Evolutionary conservation across 1,284 basidiomycete genomes (phyloP), one percentile per base, ranked within the genome.

Genomic region (Tetrapyrgos nigripes): DNA sequence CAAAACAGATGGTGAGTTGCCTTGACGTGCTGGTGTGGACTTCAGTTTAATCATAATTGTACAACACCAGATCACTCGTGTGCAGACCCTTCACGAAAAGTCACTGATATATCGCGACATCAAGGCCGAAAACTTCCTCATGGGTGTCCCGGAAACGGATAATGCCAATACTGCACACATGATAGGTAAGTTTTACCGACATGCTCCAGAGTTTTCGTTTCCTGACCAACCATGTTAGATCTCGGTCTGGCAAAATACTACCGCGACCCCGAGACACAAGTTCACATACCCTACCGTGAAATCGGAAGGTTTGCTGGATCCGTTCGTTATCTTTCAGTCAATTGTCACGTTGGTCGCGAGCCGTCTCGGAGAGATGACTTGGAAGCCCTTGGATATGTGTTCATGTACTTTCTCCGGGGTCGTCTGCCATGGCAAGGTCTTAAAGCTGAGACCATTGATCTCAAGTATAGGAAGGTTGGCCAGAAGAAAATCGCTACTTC

Each of bases 171-270:
- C 87, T 17, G 89, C 98, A 66, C 92, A 96, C 78, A 91, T 98
- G 66, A 98, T 98, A 68, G 89, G 89, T 91, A 65, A 58, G 86
- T 74, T 37, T 44, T n/a, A n/a, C n/a, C n/a, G n/a, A 13, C 21
- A 43, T 58, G 17, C 37, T 56, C 55, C 48, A 46, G 47, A 57
- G 10, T 31, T 21, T 23, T 50, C 28, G 52, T 53, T 56, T 49
- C 48, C 61, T 53, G 37, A 51, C 35, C 19, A 26, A 29, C 53
- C 29, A n/a, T 17, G 10, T 31, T 58, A 88, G 97, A 99, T 77
- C 98, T 99, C 71, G 97, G 97, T 67, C 93, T 99, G 84, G 96
- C 97, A 53, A 99, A 98, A 78, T 96, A 98, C 77, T 98, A 98
- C 79, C 91, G 97, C 57, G 97, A 99, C 78, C 96, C 97, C 19